Evolutionary conservation across 179 eudicot genomes (phyloP), one percentile per base, ranked within the genome.

Genomic region (Spergularia azorica): DNA sequence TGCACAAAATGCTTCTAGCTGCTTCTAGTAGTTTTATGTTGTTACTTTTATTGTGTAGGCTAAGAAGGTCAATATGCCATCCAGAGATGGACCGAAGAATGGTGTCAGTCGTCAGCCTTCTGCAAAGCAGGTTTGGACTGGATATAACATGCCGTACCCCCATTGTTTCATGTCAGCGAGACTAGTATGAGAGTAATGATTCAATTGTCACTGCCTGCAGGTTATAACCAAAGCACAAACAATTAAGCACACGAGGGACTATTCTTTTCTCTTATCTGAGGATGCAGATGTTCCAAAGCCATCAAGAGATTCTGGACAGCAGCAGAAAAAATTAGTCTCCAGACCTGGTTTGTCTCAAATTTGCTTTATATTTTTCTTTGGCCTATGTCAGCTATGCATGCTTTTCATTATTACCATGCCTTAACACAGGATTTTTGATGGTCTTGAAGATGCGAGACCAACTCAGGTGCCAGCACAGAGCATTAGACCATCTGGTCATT

Each of bases 221-320:
- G 67, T 75, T 67, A 85, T 84, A 79, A 77, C 81, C 38, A 95
- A 91, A 74, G 90, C 83, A 38, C 86, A 93, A 80, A 85, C 80
- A 16, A 81, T 90, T 4, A 95, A 91, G 78, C 84, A 85, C 58
- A 88, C 95, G 0, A 90, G 97, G 79, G 98, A 94, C 80, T 94
- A 92, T 77, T 90, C 98, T 18, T 92, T 90, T 79, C 86, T 94
- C 17, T 65, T 90, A 66, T 88, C 95, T 55, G 97, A 94, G 70
- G 97, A 90, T 76, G 86, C 88, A 0, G 93, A 87, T 70, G 75
- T 83, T 74, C 90, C 93, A 50, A 84, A 79, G 51, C 83, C 87
- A 48, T 74, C 78, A 64, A 87, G 80, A 57, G 84, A 77, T 56
- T 83, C 83, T 71, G 88, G 79, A 3, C 32, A 26, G 32, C 78